Conservation (phyloP, 2,329 filamentous ascomycete genomes). For the Cladophialophora carrionii region DNA sequence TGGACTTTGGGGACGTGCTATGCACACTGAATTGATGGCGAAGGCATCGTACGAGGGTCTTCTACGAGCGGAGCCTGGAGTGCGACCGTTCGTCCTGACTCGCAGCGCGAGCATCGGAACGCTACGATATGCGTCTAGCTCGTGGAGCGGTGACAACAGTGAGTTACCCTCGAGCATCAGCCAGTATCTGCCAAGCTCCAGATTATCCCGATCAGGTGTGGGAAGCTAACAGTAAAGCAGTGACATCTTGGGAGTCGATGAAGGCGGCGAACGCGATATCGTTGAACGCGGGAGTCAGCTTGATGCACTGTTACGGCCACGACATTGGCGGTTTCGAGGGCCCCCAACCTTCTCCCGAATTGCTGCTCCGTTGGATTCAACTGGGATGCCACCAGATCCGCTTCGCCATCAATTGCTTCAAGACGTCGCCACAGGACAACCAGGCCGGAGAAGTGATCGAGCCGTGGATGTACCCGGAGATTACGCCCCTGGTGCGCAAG, state of each 20-base stretch:
- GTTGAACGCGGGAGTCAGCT: slow-evolving; percentile 67
- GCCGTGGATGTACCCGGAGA: slow-evolving; percentile 75
- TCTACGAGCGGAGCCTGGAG: slow-evolving; percentile 59
- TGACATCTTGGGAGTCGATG: slow-evolving; percentile 74
- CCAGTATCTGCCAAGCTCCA: neutral
- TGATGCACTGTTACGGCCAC: slow-evolving; percentile 72
- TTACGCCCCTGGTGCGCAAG: slow-evolving; percentile 64
- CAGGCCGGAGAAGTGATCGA: slow-evolving; percentile 73
- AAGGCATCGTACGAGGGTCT: slow-evolving; percentile 72
- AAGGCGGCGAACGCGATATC: slow-evolving; percentile 71
- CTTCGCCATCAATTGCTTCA: slow-evolving; percentile 79
- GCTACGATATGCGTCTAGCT: slow-evolving; percentile 69
- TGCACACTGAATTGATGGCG: slow-evolving; percentile 72
- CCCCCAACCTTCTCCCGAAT: slow-evolving; percentile 70
- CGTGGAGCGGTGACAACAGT: slow-evolving; percentile 73
- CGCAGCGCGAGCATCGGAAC: slow-evolving; percentile 72
- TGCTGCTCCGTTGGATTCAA: slow-evolving; percentile 74
- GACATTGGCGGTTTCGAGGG: slow-evolving; percentile 76
- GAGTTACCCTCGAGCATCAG: neutral
- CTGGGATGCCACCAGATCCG: slow-evolving; percentile 70
- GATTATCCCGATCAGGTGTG: neutral
- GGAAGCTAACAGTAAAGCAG: neutral
- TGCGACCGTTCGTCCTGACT: slow-evolving; percentile 69
- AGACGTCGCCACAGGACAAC: slow-evolving; percentile 68
- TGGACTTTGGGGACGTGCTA: slow-evolving; percentile 69